Base-by-base conservation (phyloP, 352 stramenopile species). In the Phytophthora sojae region DNA sequence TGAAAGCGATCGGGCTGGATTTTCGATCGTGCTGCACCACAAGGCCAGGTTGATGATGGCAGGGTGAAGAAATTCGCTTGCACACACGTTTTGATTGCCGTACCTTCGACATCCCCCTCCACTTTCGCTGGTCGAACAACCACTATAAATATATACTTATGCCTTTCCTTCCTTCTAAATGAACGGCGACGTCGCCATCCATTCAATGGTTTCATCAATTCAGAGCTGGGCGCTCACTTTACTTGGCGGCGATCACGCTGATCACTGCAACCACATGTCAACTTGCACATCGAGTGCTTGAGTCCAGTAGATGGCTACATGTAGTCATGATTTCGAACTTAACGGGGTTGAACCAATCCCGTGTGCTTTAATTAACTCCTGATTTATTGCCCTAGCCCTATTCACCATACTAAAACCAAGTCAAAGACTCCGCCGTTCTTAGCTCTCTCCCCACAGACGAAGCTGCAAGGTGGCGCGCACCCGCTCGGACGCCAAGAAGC, bases 371-470 rank as follows among this genome's bases (percentile, higher is more conserved):
- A 68, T 19, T 66, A 71, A 67, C 67, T 64, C 69, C 73, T 80
- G 73, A 80, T 80, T 80, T 80, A 69, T 80, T 26, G 35, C 8
- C 62, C 29, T 26, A 64, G 29, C 8, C 62, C 29, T 37, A 59
- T 42, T 7, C 39, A 12, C 2, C 23, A 66, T 74, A 73, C 35
- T 61, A 74, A 71, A 8, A 0, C 11, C 52, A 57, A 79, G 54
- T 63, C 9, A 67, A 61, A 45, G 54, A 8, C 47, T 8, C 15
- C 56, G 32, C 49, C 32, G 35, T 53, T 65, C 37, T 51, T 52
- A 12, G 57, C 59, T 60, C 58, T 64, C 60, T 70, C 64, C 51
- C 60, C 73, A 77, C 66, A 80, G 73, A 80, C 69, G 64, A 75
- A 80, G 69, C 73, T 61, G 50, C 60, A 69, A 42, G 14, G 15